Evolutionary conservation across 176 grass and related monocot genomes (phyloP), one percentile per base, ranked within the genome.

Genomic region (Oryza meyeriana): DNA sequence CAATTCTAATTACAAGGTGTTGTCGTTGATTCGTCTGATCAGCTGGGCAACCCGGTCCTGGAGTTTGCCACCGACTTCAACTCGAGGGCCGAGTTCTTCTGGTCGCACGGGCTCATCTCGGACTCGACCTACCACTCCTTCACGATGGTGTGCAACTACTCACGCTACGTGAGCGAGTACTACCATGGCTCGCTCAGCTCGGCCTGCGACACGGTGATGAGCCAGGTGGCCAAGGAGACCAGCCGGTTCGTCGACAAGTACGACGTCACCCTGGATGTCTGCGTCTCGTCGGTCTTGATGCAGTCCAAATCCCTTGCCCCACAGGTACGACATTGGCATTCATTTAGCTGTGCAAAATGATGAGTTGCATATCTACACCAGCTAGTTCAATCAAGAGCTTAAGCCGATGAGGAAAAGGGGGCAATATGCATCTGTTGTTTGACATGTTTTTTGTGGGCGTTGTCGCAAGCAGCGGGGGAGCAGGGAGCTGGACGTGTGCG

Each of bases 61-160:
- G 96, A 98, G 42, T 98, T 98, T 81, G 72, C 93, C 0, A 98
- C 92, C 0, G 96, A 98, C 76, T 98, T 98, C 93, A 98, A 98
- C 82, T 94, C 96, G 17, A 93, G 96, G 58, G 92, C 96, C 0
- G 96, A 95, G 61, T 98, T 94, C 80, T 95, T 98, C 87, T 98
- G 96, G 96, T 95, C 96, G 26, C 96, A 98, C 3, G 96, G 96
- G 44, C 86, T 98, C 72, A 98, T 98, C 35, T 98, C 96, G 0
- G 96, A 98, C n/a, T 86, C 96, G 0, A 95, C 96, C 5, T 98
- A 93, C 83, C 79, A 78, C 5, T 76, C 90, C 58, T 95, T 98
- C 85, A 93, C 90, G 1, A 74, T 62, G 3, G 90, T 92, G 26
- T 98, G 96, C 74, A 98, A 98, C 84, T 95, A 98, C 35, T 98